Conservation (phyloP, 371 early-diverging fungal genomes). For the Mortierella sp. region DNA sequence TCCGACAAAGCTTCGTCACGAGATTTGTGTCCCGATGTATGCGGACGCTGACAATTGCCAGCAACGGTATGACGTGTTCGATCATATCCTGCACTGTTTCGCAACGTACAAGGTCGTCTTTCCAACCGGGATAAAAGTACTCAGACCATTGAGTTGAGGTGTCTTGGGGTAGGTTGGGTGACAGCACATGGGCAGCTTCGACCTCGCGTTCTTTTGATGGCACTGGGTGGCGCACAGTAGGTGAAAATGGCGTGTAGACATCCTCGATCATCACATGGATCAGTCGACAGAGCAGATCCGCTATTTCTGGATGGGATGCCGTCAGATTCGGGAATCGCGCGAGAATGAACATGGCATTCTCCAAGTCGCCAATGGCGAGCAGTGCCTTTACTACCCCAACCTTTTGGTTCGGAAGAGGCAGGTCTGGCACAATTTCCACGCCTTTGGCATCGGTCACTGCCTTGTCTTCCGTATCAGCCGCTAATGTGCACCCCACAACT, state of each 20-base stretch:
- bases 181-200: slow-evolving; percentile 12
- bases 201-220: slow-evolving; percentile 12
- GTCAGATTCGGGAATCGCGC: slow-evolving; percentile 67
- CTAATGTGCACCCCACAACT: slow-evolving; percentile 1
- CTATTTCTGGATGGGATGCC: slow-evolving; percentile 69
- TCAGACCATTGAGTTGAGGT: slow-evolving; percentile 53
- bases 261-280: slow-evolving; percentile 67
- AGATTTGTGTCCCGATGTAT: slow-evolving; percentile 62
- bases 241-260: slow-evolving; percentile 61
- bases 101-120: slow-evolving; percentile 57
- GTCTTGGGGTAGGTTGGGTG: slow-evolving; percentile 27
- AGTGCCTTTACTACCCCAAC: slow-evolving; percentile 72
- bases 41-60: slow-evolving; percentile 63
- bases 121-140: slow-evolving; percentile 76
- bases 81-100: slow-evolving; percentile 57
- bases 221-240: slow-evolving; percentile 41
- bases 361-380: slow-evolving; percentile 73
- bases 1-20: slow-evolving; percentile 56
- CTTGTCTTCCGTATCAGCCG: slow-evolving; percentile 7
- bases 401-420: slow-evolving; percentile 64
- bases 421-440: slow-evolving; percentile 2
- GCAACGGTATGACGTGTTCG: slow-evolving; percentile 58
- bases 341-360: slow-evolving; percentile 64
- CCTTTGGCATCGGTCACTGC: slow-evolving; percentile 24
- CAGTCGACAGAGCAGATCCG: slow-evolving; percentile 70